These are phyloP conservation scores for Suillus subaureus DNA, from an alignment of 768 basidiomycete species.

Conservation along the genomic window DNA sequence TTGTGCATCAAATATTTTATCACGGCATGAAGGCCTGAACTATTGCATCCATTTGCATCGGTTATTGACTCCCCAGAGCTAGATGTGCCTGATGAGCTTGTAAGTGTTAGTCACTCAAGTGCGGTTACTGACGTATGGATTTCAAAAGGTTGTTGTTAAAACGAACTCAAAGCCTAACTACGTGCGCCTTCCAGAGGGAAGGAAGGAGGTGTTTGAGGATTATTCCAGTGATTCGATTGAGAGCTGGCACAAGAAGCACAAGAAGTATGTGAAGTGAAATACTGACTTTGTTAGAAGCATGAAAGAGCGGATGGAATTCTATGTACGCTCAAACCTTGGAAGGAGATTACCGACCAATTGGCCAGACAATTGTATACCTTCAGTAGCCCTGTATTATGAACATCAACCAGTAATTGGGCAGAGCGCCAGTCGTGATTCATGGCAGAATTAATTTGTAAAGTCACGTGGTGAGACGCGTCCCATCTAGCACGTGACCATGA, in stretches of 20 bases:
- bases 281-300: neutral
- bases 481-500: neutral
- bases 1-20: neutral
- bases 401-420: neutral
- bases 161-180: slow-evolving; percentile 56
- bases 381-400: neutral
- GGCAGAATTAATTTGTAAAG: neutral
- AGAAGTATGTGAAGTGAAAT: slow-evolving; percentile 38
- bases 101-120: slow-evolving; percentile 26
- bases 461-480: slow-evolving; percentile 4
- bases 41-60: slow-evolving; percentile 69
- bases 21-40: slow-evolving; percentile 51
- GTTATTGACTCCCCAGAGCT: slow-evolving; percentile 66
- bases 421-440: too few species aligned
- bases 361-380: neutral
- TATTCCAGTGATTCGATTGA: slow-evolving; percentile 54
- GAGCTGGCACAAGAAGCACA: slow-evolving; percentile 59
- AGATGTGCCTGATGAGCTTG: slow-evolving; percentile 51
- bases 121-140: slow-evolving; percentile 2
- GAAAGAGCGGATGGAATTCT: neutral
- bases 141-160: slow-evolving; percentile 46
- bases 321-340: neutral
- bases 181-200: slow-evolving; percentile 63
- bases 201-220: slow-evolving; percentile 46
- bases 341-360: neutral